Evolutionary conservation across 257 asterid species (phyloP).

Genomic region (Apocynum venetum): DNA sequence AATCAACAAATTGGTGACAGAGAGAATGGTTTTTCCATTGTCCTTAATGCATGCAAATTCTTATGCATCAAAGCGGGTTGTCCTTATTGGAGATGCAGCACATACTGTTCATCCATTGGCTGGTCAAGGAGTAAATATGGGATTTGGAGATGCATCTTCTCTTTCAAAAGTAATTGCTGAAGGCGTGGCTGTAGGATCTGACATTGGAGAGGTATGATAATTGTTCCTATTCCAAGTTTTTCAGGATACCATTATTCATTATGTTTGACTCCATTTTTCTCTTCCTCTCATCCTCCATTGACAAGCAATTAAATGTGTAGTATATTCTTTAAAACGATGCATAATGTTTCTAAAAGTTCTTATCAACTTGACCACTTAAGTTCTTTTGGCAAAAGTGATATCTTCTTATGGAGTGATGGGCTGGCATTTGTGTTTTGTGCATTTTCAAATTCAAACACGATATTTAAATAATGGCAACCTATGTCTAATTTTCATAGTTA

Average conservation of each 20-base stretch:
- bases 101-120: slow-evolving; percentile 99
- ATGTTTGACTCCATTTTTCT: background rate
- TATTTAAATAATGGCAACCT: too few relatives aligned
- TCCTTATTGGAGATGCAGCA: slow-evolving; percentile 91
- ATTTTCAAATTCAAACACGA: too few relatives aligned
- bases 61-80: slow-evolving; percentile 58
- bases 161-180: slow-evolving; percentile 74
- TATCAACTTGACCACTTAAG: too few relatives aligned
- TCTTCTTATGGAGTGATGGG: background rate
- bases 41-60: slow-evolving; percentile 77
- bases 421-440: background rate
- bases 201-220: slow-evolving; percentile 82
- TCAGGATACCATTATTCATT: background rate
- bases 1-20: slow-evolving; percentile 53
- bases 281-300: background rate
- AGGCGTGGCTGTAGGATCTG: slow-evolving; percentile 87
- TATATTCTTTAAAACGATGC: background rate
- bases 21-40: slow-evolving; percentile 88
- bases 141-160: slow-evolving; percentile 78
- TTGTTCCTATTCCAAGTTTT: slow-evolving; percentile 7
- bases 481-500: background rate
- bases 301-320: too few relatives aligned
- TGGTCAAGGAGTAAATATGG: slow-evolving; percentile 99
- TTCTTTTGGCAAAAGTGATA: too few relatives aligned
- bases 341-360: background rate